Conservation (phyloP, 192 early-diverging fungal species). For the Dissophora globulifera region DNA sequence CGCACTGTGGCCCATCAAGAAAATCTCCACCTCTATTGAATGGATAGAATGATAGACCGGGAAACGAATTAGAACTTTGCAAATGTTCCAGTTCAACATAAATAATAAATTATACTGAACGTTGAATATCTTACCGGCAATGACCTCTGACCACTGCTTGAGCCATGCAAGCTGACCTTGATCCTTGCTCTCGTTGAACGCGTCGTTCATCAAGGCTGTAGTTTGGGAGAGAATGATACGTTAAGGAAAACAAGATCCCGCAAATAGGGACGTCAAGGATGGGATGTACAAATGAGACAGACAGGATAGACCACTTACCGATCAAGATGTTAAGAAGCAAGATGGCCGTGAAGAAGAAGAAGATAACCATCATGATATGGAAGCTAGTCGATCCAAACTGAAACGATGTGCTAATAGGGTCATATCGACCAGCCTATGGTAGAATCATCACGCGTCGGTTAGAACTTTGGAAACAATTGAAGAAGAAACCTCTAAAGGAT, state of each 20-base stretch:
- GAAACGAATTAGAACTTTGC: too few relatives aligned
- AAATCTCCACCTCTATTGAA: slow-evolving; percentile 42
- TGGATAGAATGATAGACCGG: too few relatives aligned
- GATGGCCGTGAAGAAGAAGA: slow-evolving; percentile 50
- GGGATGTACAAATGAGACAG: too few relatives aligned
- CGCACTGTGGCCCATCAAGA: slow-evolving; percentile 19
- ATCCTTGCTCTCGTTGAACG: slow-evolving; percentile 40
- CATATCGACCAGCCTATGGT: slow-evolving; percentile 51
- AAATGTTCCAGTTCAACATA: too few relatives aligned
- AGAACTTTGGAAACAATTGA: too few relatives aligned
- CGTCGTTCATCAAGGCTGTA: slow-evolving; percentile 53
- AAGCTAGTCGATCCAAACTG: slow-evolving; percentile 1
- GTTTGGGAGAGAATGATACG: too few relatives aligned
- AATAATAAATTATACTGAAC: too few relatives aligned
- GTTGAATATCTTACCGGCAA: slow-evolving; percentile 38
- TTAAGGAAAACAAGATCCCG: too few relatives aligned
- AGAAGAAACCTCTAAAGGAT: too few relatives aligned
- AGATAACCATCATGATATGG: slow-evolving; percentile 50
- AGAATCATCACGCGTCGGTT: too few relatives aligned
- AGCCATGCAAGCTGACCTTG: slow-evolving; percentile 46
- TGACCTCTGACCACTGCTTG: slow-evolving; percentile 51
- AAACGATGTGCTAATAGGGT: slow-evolving; percentile 5
- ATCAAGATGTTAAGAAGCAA: slow-evolving; percentile 45
- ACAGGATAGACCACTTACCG: slow-evolving; percentile 21
- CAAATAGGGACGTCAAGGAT: too few relatives aligned